These are phyloP conservation scores for Penicillium sp. DNA, from an alignment of 2,329 filamentous ascomycete genomes.

Conservation along the genomic window DNA sequence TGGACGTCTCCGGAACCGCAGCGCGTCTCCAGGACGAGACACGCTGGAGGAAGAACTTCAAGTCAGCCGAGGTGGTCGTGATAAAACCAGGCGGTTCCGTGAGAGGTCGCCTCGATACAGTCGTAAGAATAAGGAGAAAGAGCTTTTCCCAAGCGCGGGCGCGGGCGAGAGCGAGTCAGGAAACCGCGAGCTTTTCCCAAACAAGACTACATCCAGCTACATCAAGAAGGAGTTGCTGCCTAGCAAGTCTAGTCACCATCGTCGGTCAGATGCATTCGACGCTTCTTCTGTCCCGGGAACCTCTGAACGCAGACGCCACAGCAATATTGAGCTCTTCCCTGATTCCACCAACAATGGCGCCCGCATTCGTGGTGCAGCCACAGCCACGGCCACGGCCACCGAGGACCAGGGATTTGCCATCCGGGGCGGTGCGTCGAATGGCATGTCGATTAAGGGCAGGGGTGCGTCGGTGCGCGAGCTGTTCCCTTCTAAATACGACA, in stretches of 20 bases:
- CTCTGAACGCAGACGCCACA: slow-evolving; percentile 30
- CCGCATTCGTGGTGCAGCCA: slow-evolving; percentile 62
- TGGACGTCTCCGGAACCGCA: slow-evolving; percentile 58
- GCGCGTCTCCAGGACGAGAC: slow-evolving; percentile 58
- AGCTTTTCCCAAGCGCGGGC: slow-evolving; percentile 58
- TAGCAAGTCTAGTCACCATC: slow-evolving; percentile 45
- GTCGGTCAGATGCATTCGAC: slow-evolving; percentile 53
- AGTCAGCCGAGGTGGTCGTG: slow-evolving; percentile 36
- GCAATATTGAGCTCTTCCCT: slow-evolving; percentile 42
- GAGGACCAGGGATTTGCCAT: slow-evolving; percentile 40
- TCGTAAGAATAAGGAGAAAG: slow-evolving; percentile 45
- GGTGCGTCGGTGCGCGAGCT: slow-evolving; percentile 65
- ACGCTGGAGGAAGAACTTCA: slow-evolving; percentile 44
- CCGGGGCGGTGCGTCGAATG: slow-evolving; percentile 46
- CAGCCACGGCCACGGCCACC: slow-evolving; percentile 49
- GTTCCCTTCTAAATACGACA: slow-evolving; percentile 60
- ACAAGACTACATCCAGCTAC: slow-evolving; percentile 43
- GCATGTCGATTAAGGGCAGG: slow-evolving; percentile 69
- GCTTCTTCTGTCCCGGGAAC: slow-evolving; percentile 39
- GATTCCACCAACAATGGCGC: slow-evolving; percentile 43
- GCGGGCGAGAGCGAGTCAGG: slow-evolving; percentile 27
- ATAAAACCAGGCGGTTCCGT: slow-evolving; percentile 41
- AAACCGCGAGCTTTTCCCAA: slow-evolving; percentile 50
- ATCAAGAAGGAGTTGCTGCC: slow-evolving; percentile 61
- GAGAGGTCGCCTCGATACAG: slow-evolving; percentile 41